Conservation (phyloP, 179 eudicot species). For the Carnegiea gigantea region DNA sequence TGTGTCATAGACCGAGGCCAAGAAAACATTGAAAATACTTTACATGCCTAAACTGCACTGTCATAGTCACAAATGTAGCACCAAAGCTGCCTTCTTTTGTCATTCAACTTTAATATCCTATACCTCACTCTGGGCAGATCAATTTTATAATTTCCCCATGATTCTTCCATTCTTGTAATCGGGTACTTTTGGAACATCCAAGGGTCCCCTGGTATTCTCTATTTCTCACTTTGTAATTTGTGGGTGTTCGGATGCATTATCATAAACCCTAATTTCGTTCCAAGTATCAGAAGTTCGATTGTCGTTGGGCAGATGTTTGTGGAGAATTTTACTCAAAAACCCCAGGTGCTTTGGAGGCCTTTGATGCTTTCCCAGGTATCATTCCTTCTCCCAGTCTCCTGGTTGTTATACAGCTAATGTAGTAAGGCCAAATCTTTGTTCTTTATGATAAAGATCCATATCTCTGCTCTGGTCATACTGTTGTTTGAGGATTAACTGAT, state of each 20-base stretch:
- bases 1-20: too few species aligned
- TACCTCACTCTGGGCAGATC: neutral
- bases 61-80: slow-evolving; percentile 4
- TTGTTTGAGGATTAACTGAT: too few species aligned
- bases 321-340: slow-evolving; percentile 15
- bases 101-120: neutral
- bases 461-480: neutral
- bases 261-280: neutral
- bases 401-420: neutral
- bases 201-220: neutral
- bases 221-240: neutral
- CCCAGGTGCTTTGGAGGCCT: neutral
- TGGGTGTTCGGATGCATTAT: neutral
- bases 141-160: too few species aligned
- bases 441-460: neutral
- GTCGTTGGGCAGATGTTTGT: slow-evolving; percentile 9
- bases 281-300: neutral
- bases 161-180: neutral
- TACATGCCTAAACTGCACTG: neutral
- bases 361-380: slow-evolving; percentile 13
- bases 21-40: neutral
- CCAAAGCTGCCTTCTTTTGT: neutral
- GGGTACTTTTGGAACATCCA: neutral
- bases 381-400: neutral
- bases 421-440: neutral